These are phyloP conservation scores for Chytridium lagenaria DNA, from an alignment of 371 early-diverging fungal species.

Conservation along the genomic window DNA sequence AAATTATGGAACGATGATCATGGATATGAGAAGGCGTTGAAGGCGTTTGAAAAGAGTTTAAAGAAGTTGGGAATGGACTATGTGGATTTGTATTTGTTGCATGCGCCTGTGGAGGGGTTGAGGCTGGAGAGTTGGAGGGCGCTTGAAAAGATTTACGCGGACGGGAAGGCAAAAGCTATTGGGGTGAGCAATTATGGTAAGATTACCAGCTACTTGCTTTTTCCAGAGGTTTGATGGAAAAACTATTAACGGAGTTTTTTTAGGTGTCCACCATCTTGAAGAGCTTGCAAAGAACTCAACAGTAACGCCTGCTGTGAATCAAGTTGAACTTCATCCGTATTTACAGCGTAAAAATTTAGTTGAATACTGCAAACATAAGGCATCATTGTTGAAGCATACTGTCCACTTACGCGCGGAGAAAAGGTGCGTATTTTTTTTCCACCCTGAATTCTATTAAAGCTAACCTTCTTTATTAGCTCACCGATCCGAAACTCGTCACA, in stretches of 20 bases:
- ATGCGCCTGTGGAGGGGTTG: conserved; percentile 49
- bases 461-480: background rate
- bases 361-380: conserved; percentile 58
- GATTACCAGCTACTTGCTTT: background rate
- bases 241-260: too few relatives aligned
- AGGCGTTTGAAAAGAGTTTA: conserved; percentile 44
- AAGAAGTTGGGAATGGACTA: conserved; percentile 29
- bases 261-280: conserved; percentile 58
- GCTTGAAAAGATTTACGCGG: conserved; percentile 3
- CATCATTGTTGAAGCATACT: conserved; percentile 64
- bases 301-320: conserved; percentile 83
- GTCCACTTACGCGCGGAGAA: conserved; percentile 60
- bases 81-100: conserved; percentile 40
- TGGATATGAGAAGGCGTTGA: conserved; percentile 44
- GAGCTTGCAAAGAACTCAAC: conserved; percentile 69
- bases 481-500: conserved; percentile 50
- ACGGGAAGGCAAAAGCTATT: conserved; percentile 15
- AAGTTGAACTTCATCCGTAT: conserved; percentile 74
- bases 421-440: conserved; percentile 45
- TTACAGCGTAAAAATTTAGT: conserved; percentile 51
- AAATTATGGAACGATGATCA: conserved; percentile 64
- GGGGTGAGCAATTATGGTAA: conserved; percentile 13
- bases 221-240: too few relatives aligned
- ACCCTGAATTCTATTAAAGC: background rate
- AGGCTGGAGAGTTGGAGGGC: conserved; percentile 36